Base-by-base conservation (phyloP, 345 rosid species). In the Eucalyptus melliodora region DNA sequence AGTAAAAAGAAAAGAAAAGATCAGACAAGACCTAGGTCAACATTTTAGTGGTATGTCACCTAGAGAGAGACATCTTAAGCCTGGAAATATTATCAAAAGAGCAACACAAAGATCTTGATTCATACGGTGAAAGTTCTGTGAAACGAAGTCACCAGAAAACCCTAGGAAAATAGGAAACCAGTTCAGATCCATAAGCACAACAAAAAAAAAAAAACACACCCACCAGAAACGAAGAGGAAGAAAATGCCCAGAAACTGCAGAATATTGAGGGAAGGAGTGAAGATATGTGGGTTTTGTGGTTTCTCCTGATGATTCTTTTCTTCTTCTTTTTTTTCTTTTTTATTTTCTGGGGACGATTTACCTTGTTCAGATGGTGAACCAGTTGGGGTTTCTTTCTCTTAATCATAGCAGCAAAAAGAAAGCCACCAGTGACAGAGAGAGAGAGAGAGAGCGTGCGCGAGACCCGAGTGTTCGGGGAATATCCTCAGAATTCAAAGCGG, bases 271-370 rank as follows among this genome's bases (percentile, higher is more conserved):
- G 1, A 59, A 0, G 65, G 65, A 59, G n/a, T 59, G n/a, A 59
- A 0, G 65, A 59, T 59, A 11, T 11, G 65, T 59, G 6, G 89
- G 93, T 93, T 50, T 93, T 94, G 92, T 92, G 93, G 92, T 60
- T 95, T 90, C 94, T 95, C 93, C 92, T 93, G 87, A 92, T 94
- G 90, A 90, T 94, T 91, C 94, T 95, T 86, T 89, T n/a, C 5
- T 19, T 7, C 91, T 94, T 8, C 9, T 9, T 45, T 86, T 89
- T 44, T 16, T 16, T 16, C 4, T 4, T 37, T 37, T 37, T 4
- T 55, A 34, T 55, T 55, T 8, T 55, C 27, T 21, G n/a, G 65
- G n/a, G 65, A 26, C 1, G 65, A 51, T 26, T 59, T 59, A 59
- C 65, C 65, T 59, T 59, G 65, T 59, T 59, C 65, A 11, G 65